phyloP scores from a whole-genome alignment of 768 basidiomycete genomes.

The Mycena albidolilacea region DNA sequence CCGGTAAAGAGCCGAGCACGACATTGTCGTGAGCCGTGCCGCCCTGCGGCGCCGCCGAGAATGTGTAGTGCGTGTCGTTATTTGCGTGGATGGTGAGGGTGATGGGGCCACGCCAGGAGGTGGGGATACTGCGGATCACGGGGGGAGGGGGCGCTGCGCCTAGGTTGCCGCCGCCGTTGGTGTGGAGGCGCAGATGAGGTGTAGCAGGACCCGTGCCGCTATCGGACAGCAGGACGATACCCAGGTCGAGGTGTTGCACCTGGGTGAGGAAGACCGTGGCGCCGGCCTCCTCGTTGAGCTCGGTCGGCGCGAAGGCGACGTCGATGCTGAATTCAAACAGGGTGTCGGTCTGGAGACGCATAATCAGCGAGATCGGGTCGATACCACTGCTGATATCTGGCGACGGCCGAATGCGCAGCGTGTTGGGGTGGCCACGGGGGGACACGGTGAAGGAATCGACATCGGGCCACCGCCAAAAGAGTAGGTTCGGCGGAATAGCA shows the following conservation, averaged over 20 bases:
- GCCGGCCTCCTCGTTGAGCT: conserved; percentile 43
- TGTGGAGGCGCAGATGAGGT: conserved; percentile 33
- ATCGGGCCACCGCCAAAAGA: conserved; percentile 42
- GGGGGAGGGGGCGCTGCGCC: conserved; percentile 21
- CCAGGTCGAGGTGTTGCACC: conserved; percentile 32
- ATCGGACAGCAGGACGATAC: conserved; percentile 25
- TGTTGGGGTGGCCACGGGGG: conserved; percentile 33
- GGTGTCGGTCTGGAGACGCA: conserved; percentile 44
- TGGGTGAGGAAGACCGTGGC: conserved; percentile 41
- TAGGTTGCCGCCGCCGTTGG: conserved; percentile 27
- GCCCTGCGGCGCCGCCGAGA: conserved; percentile 22
- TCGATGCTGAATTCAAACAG: conserved; percentile 9
- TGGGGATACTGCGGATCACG: conserved; percentile 27
- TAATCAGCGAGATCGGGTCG: conserved; percentile 41
- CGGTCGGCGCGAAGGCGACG: conserved; percentile 36
- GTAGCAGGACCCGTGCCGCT: conserved; percentile 8
- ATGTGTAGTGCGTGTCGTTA: not conserved
- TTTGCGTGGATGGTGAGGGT: conserved; percentile 31
- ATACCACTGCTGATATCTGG: conserved; percentile 37
- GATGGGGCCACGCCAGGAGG: conserved; percentile 26
- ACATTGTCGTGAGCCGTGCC: conserved; percentile 14
- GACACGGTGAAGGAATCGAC: conserved; percentile 37
- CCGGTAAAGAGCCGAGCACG: conserved; percentile 32
- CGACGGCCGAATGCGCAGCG: conserved; percentile 36
- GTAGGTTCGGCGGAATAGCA: conserved; percentile 38